Conservation (phyloP, 2,329 filamentous ascomycete species). For the Monosporascus sp. region DNA sequence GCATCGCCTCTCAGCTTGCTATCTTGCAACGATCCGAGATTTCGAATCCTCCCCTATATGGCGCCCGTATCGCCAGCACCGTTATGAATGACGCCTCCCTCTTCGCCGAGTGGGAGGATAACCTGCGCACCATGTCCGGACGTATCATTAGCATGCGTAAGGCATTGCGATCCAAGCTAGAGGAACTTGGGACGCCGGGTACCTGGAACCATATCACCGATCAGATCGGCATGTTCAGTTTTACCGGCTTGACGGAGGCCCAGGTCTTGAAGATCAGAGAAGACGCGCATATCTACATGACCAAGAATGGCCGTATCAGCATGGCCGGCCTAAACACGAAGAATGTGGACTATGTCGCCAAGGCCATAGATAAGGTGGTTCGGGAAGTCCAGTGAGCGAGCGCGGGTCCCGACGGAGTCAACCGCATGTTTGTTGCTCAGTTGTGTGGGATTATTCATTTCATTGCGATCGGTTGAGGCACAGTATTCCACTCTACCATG, state of each 20-base stretch:
- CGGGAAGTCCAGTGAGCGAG: constrained; percentile 36
- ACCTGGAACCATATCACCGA: constrained; percentile 96
- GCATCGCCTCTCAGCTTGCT: constrained; percentile 82
- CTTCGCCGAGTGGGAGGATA: constrained; percentile 88
- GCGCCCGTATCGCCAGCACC: constrained; percentile 78
- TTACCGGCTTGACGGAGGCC: constrained; percentile 70
- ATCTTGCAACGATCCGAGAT: constrained; percentile 97
- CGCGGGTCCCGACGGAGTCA: background rate
- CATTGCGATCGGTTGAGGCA: too few species aligned
- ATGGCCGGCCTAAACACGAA: constrained; percentile 95
- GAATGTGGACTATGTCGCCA: constrained; percentile 91
- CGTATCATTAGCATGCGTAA: constrained; percentile 91
- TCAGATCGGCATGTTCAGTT: constrained; percentile 99
- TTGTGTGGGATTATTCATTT: too few species aligned
- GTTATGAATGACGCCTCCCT: constrained; percentile 78
- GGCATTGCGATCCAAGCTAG: constrained; percentile 71
- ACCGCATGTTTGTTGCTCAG: too few species aligned
- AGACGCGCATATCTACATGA: constrained; percentile 80
- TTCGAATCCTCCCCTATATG: constrained; percentile 92
- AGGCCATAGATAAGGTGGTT: constrained; percentile 82
- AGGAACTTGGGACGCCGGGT: constrained; percentile 79
- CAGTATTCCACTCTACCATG: too few species aligned
- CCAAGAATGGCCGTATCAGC: constrained; percentile 95
- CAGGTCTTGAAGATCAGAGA: constrained; percentile 68
- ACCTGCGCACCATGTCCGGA: constrained; percentile 89